Percentiles rank a stretch among this genome's conserved stretches.
These are phyloP conservation scores for Yamadazyma tumulicola DNA, from an alignment of 805 yeast genomes.

Conservation along the genomic window DNA sequence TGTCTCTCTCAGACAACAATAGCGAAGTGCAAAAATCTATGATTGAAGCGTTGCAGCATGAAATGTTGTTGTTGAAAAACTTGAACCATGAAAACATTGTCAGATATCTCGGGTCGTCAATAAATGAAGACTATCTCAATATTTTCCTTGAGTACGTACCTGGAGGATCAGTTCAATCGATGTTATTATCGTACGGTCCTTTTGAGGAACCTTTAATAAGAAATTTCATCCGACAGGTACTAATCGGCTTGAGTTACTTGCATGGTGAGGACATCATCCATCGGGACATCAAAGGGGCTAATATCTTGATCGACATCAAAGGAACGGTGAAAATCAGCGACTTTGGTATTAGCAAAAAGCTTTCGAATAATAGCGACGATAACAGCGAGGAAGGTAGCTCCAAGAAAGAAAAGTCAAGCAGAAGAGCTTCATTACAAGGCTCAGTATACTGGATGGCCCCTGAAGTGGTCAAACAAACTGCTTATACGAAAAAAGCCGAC, in stretches of 20 bases:
- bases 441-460: constrained; percentile 99
- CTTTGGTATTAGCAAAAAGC: constrained; percentile 69
- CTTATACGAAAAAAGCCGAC: constrained; percentile 89
- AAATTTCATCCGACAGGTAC: constrained; percentile 70
- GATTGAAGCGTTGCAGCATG: constrained; percentile 80
- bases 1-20: constrained; percentile 54
- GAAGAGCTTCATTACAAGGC: constrained; percentile 85
- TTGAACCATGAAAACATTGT: constrained; percentile 91
- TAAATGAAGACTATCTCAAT: constrained; percentile 66
- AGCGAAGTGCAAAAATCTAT: constrained; percentile 41
- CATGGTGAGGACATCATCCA: constrained; percentile 77
- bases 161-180: constrained; percentile 55
- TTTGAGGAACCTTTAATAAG: constrained; percentile 74
- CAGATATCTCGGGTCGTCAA: constrained; percentile 83
- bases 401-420: constrained; percentile 24
- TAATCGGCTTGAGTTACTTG: constrained; percentile 69
- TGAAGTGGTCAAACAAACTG: constrained; percentile 91
- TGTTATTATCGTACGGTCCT: constrained; percentile 72
- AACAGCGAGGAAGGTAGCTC: constrained; percentile 7
- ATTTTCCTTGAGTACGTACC: constrained; percentile 70
- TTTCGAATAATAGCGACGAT: constrained; percentile 13
- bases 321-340: constrained; percentile 84
- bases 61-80: constrained; percentile 71
- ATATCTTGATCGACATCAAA: constrained; percentile 73
- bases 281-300: constrained; percentile 87